Conservation (phyloP, 192 early-diverging fungal genomes). For the Umbelopsis ramanniana region DNA sequence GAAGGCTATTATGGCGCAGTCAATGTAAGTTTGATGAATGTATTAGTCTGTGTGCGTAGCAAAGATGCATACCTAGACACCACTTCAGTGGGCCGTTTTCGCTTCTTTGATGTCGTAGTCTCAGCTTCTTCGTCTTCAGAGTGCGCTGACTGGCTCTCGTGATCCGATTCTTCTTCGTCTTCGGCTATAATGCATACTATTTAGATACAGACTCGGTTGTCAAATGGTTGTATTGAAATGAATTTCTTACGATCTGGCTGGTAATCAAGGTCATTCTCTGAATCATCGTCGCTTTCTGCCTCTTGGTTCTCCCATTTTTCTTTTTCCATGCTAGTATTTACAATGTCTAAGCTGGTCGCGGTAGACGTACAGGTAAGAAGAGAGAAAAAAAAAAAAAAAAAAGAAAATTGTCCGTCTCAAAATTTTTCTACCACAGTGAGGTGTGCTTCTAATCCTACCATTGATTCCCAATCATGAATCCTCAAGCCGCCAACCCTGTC, state of each 20-base stretch:
- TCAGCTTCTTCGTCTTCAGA: constrained; percentile 14
- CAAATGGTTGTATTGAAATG: background rate
- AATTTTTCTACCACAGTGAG: background rate
- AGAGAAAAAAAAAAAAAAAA: background rate
- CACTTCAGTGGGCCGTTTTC: constrained; percentile 15
- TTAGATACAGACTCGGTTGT: background rate
- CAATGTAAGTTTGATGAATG: background rate
- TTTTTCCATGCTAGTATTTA: constrained; percentile 1
- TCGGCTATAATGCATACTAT: constrained; percentile 6
- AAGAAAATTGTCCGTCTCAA: background rate
- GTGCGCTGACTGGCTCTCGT: constrained; percentile 1
- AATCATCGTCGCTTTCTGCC: constrained; percentile 26
- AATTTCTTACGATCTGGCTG: constrained; percentile 29
- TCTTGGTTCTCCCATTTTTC: constrained; percentile 11
- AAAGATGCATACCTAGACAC: background rate
- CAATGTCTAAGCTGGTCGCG: background rate
- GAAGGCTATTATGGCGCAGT: background rate
- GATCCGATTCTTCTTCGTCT: constrained; percentile 24
- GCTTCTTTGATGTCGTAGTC: background rate
- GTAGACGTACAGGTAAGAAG: background rate
- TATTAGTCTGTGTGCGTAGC: background rate
- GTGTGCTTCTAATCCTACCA: background rate
- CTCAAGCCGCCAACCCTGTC: constrained; percentile 17
- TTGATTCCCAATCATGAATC: constrained; percentile 11
- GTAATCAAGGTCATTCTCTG: constrained; percentile 34